Base-by-base conservation (phyloP, 176 grass and related monocot genomes). In the Canna indica region DNA sequence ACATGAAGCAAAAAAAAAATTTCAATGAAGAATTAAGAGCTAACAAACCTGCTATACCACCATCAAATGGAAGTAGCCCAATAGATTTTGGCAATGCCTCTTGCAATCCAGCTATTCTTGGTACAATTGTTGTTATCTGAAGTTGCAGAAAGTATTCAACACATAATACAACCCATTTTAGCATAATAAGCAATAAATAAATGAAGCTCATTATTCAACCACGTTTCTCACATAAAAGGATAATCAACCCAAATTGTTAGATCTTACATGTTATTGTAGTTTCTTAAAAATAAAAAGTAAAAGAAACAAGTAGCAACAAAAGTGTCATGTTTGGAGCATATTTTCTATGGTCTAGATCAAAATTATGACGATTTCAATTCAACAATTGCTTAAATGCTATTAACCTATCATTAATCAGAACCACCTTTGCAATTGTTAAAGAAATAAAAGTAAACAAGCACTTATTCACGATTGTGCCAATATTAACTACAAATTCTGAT, bases 41-140 rank as follows among this genome's bases (percentile, higher is more conserved):
- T 24, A 5, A 56, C 8, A 36, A 66, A 96, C 93, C 93, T 91
- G 77, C 71, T 79, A 96, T 76, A 78, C 93, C 93, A 73, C 88
- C 93, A 83, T 96, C 93, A 81, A 96, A 96, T 61, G 93, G 81
- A 83, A 96, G 93, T 74, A 96, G 83, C 31, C 88, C 88, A 47
- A 96, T 83, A 79, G 85, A 84, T 78, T 96, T 96, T 60, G 93
- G 93, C 28, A 96, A 74, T 74, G 88, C 84, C 83, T 91, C 93
- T 81, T 96, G 88, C 47, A 96, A 70, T 69, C 76, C 93, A 79
- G 79, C 81, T 78, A 96, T 78, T 86, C 91, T 90, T 56, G 83
- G 93, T 52, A 85, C 88, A 74, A 96, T 90, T 64, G 88, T 38
- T 81, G 86, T 91, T 77, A 96, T 91, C 93, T 96, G 77, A 72